Base-by-base conservation (phyloP, 345 rosid genomes). In the Barbarea vulgaris region DNA sequence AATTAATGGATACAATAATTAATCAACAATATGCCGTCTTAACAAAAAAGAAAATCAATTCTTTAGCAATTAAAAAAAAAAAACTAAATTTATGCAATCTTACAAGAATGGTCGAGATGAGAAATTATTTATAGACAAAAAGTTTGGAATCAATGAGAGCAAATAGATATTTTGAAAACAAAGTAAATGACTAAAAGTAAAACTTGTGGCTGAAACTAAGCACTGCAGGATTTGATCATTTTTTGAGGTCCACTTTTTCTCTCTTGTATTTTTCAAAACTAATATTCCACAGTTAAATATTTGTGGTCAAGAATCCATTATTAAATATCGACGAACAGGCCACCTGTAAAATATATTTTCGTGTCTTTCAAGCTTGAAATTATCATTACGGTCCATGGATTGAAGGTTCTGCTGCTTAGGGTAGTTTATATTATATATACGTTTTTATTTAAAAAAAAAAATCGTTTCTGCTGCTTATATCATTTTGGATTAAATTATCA, bases 181-280 rank as follows among this genome's bases (percentile, higher is more conserved):
- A 47, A 42, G 44, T 19, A 42, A n/a, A n/a, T n/a, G n/a, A n/a
- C n/a, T n/a, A n/a, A 41, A 37, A 27, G 10, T 44, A 58, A 31
- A 58, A 70, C 47, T 19, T 70, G 74, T 70, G 74, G 75, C 56
- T 58, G 56, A 58, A 33, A 46, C 21, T 47, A 46, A 30, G 13
- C 22, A 28, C 21, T 30, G 25, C 9, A 57, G 55, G 55, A 31
- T 70, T 57, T 56, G 19, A 56, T 44, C 18, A 61, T 60, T 24
- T 24, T 24, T 24, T 27, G 3, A 55, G 66, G 54, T 69, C 73
- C 64, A 56, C 15, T 42, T 18, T 28, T 15, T 67, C 36, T 52
- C 36, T 67, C 11, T 66, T 4, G 1, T 19, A 9, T 64, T 41
- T 41, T 41, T 5, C 17, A 41, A 41, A 41, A 41, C 17, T 41